Base-by-base conservation (phyloP, 768 basidiomycete species). In the Rhodotorula kratochvilovae region DNA sequence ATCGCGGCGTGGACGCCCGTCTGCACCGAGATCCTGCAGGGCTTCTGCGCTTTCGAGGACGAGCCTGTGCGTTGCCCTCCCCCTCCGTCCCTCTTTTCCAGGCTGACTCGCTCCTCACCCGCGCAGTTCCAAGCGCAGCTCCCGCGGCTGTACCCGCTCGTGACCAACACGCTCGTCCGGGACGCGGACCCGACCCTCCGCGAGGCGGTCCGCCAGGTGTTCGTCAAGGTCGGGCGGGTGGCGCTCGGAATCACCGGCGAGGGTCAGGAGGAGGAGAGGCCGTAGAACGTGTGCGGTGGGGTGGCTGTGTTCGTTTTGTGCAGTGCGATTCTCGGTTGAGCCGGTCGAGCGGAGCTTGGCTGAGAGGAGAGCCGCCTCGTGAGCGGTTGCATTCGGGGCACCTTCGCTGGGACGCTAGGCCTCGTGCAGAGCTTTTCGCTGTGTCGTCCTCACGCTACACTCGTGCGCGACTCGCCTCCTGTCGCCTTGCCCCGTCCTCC, bases 1-100 rank as follows among this genome's bases (percentile, higher is more conserved):
- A 94, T 99, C 68, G 81, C 87, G 23, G 95, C 96, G 1, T 99
- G 96, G 96, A 95, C 92, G 31, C 96, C 96, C n/a, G 96, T 99
- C 42, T 89, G 97, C n/a, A 89, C 88, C 17, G 94, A 97, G 79
- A 90, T 96, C 59, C 78, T 99, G 16, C 88, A 91, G 68, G 96
- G 96, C 13, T 92, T 92, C 79, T 88, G 88, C 79, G 85, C 85
- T 31, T 91, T 97, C 74, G 93, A 97, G 77, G 89, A 92, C 75
- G 92, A 89, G 78, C 88, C 90, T 48, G 95, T 97, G 78, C 81
- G 94, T 78, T 25, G 1, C 46, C 6, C 21, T 3, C 19, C 33
- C 39, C 19, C 48, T 11, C 29, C 4, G n/a, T 5, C 23, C n/a
- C 12, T 46, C 6, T 27, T 23, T 7, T 46, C 54, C 53, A 21